Conservation (phyloP, 2,329 filamentous ascomycete genomes). For the Albifimbria verrucaria region DNA sequence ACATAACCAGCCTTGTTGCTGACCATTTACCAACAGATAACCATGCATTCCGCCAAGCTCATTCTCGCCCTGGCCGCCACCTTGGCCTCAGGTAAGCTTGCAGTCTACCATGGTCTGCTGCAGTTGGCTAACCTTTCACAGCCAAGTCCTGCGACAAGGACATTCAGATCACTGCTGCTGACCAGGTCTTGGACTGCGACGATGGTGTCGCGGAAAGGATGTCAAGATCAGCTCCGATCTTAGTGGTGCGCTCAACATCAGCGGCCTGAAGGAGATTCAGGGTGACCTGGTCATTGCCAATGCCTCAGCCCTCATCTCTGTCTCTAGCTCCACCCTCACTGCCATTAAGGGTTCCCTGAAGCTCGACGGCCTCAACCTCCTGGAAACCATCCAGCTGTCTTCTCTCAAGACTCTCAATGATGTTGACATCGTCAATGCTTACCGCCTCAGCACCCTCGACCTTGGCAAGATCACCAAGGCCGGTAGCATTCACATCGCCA, state of each 20-base stretch:
- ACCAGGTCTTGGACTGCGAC: slow-evolving; percentile 58
- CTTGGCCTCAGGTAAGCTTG: slow-evolving; percentile 39
- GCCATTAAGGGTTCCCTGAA: slow-evolving; percentile 68
- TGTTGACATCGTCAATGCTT: slow-evolving; percentile 72
- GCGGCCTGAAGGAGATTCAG: slow-evolving; percentile 54
- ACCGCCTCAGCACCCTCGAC: slow-evolving; percentile 48
- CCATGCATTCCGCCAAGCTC: slow-evolving; percentile 44
- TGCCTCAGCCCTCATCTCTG: slow-evolving; percentile 52
- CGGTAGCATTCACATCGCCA: slow-evolving; percentile 68
- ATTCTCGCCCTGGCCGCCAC: slow-evolving; percentile 39
- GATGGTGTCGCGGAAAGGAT: slow-evolving; percentile 60
- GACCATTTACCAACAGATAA: slow-evolving; percentile 24
- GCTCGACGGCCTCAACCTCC: slow-evolving; percentile 63
- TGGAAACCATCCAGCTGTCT: slow-evolving; percentile 66
- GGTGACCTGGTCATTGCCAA: slow-evolving; percentile 62
- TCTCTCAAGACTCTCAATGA: slow-evolving; percentile 60
- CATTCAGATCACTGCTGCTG: slow-evolving; percentile 63
- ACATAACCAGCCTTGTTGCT: slow-evolving; percentile 10
- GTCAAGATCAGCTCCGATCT: slow-evolving; percentile 61
- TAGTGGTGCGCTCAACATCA: slow-evolving; percentile 57
- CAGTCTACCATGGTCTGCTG: background rate
- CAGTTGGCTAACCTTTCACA: slow-evolving; percentile 6
- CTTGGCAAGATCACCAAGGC: slow-evolving; percentile 63
- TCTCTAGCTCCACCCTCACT: slow-evolving; percentile 59
- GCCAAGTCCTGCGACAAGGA: slow-evolving; percentile 43